Conservation (phyloP, 73 alveolate genomes). For the Symbiodinium natans region DNA sequence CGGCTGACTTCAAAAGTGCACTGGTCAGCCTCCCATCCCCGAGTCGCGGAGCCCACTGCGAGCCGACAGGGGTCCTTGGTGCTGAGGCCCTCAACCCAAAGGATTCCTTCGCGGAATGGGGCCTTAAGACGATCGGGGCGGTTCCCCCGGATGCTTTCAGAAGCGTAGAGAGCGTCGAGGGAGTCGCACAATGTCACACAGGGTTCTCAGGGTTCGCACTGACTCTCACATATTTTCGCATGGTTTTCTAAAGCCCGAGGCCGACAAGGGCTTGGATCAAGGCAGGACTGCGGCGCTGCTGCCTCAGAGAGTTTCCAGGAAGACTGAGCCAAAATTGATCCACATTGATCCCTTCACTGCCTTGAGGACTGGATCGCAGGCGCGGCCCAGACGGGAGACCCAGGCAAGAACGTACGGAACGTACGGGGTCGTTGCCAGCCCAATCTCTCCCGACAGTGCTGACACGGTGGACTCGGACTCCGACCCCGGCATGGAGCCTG, state of each 20-base stretch:
- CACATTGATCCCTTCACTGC: neutral
- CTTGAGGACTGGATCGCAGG: neutral
- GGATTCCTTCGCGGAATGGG: neutral
- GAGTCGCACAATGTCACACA: no score
- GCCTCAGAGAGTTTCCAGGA: no score
- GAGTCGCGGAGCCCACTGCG: neutral
- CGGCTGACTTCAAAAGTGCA: neutral
- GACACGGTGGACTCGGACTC: neutral
- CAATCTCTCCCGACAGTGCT: neutral
- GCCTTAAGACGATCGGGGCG: neutral
- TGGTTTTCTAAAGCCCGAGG: no score
- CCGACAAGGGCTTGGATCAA: no score
- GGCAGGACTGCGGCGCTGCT: no score
- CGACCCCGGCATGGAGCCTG: neutral
- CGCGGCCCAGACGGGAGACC: no score
- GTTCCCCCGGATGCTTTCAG: neutral
- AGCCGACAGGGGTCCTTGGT: neutral
- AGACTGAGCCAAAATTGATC: neutral
- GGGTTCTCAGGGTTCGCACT: no score
- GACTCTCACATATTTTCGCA: no score
- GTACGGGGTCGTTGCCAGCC: neutral
- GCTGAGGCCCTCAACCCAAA: constrained; percentile 7
- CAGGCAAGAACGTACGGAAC: no score
- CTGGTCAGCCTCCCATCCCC: neutral
- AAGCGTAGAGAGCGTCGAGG: no score